A percentile compares a stretch with the other conserved stretches of the same genome.
Evolutionary conservation across 768 basidiomycete species (phyloP).

Genomic region (Agaricus sinodeliciosus): DNA sequence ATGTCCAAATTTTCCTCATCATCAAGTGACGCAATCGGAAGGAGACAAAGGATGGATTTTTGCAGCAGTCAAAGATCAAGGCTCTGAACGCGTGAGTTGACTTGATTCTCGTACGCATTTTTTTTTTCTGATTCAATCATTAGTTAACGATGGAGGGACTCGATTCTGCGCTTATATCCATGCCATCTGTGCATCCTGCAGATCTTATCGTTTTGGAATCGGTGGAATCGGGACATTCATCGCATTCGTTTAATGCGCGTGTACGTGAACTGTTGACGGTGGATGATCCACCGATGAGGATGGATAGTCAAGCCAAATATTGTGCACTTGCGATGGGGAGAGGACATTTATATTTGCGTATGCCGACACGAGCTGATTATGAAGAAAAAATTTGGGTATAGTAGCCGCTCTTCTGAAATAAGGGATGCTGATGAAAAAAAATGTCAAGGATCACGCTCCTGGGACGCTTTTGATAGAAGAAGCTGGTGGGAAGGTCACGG

Average conservation of each 20-base stretch:
- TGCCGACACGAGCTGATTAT: constrained; percentile 76
- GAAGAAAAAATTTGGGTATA: constrained; percentile 92
- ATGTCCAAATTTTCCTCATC: constrained; percentile 83
- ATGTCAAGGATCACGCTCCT: constrained; percentile 94
- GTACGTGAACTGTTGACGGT: constrained; percentile 66
- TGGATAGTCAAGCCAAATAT: constrained; percentile 98
- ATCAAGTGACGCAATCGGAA: constrained; percentile 43
- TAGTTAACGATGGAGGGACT: constrained; percentile 50
- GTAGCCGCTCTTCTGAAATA: constrained; percentile 14
- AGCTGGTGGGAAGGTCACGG: constrained; percentile 83
- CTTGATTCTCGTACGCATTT: background rate
- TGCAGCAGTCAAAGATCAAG: constrained; percentile 80
- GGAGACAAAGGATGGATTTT: constrained; percentile 76
- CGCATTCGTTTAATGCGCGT: constrained; percentile 76
- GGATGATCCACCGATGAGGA: constrained; percentile 59
- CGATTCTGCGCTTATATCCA: constrained; percentile 30
- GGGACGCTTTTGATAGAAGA: constrained; percentile 82
- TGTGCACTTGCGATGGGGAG: constrained; percentile 81
- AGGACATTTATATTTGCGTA: constrained; percentile 74
- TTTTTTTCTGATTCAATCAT: background rate
- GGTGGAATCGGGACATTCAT: constrained; percentile 86
- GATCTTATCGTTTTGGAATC: constrained; percentile 78
- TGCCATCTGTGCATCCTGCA: constrained; percentile 36
- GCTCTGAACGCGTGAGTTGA: constrained; percentile 34
- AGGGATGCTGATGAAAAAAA: too few species aligned